Evolutionary conservation across 106 monocot genomes (phyloP), one percentile per base, ranked within the genome.

Genomic region (Agapanthus africanus): DNA sequence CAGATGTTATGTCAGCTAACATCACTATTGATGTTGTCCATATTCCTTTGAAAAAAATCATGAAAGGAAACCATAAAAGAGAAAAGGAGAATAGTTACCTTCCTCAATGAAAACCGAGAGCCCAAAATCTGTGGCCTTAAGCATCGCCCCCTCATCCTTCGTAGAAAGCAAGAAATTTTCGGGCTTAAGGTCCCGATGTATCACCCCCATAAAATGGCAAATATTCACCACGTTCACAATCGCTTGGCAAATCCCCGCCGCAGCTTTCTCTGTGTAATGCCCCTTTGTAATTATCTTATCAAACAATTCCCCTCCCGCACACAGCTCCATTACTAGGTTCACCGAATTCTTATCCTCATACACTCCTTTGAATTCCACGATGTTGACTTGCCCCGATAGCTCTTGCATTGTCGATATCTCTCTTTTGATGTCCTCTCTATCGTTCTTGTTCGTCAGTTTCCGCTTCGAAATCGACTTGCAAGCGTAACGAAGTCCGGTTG

Each of bases 201-300:
- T 79, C 60, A 74, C 73, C 31, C 79, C 79, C 79, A 79, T 73
- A 30, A 79, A 79, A 69, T 79, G 79, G 67, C 79, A 79, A 52
- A 73, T 74, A 51, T 79, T 68, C 63, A 79, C 79, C 69, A 79
- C 79, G 31, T 73, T 74, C 44, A 74, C 79, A n/a, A 74, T 74
- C 2, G 67, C 73, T 61, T 73, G 42, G 38, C 73, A 79, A 31
- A 79, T 69, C 11, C 52, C 50, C 0, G 79, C 73, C 4, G 73
- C 79, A 19, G 73, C 73, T 0, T 68, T 36, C 69, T 79, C 79
- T 37, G 79, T 69, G 63, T 79, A 79, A 25, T 73, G 73, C 7
- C 79, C 79, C 73, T 79, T 79, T 8, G 79, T 73, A 39, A 74
- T 79, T 7, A 79, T 79, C 54, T 69, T 46, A 62, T 79, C 79